Evolutionary conservation across 345 rosid genomes (phyloP), one percentile per base, ranked within the genome.

Genomic region (Brassica carinata): DNA sequence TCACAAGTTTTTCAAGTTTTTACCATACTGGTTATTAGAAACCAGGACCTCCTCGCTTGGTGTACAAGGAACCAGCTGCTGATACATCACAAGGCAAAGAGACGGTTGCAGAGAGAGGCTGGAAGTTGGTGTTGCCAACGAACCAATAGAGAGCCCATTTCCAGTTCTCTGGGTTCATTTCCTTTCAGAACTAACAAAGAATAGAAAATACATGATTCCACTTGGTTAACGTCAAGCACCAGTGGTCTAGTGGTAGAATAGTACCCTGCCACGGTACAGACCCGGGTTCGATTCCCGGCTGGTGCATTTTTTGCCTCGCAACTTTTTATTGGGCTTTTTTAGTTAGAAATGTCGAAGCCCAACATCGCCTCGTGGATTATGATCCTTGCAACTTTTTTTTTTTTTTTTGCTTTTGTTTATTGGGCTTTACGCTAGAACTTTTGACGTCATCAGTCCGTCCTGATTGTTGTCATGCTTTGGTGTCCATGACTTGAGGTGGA

Each of bases 141-240:
- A 96, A 96, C 99, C 98, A 96, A 78, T 84, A 88, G 57, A 96
- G 97, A 67, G 97, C 93, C 98, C 98, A 90, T 81, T 96, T 96
- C 99, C 99, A 95, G 76, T 90, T 91, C 87, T 93, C 99, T 79
- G 85, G 93, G 26, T 23, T 23, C 26, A 23, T 23, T 23, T 23
- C 26, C 26, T 23, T 23, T 23, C 23, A 23, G 26, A 23, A 2
- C 26, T 23, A 23, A 23, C 26, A 2, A 23, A 23, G 26, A 23
- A n/a, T 23, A 23, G 1, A 23, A 23, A 23, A 23, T 23, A 23
- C 1, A 2, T 23, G 26, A 23, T 23, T 23, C 26, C 26, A 23
- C 26, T 23, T 23, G 26, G 26, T 23, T 23, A 45, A 13, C 13
- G 65, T 62, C 0, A 15, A 75, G 85, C 85, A 85, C 87, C 85